phyloP scores from a whole-genome alignment of 2,329 filamentous ascomycete species.

The Ceratocystis colombiana region DNA sequence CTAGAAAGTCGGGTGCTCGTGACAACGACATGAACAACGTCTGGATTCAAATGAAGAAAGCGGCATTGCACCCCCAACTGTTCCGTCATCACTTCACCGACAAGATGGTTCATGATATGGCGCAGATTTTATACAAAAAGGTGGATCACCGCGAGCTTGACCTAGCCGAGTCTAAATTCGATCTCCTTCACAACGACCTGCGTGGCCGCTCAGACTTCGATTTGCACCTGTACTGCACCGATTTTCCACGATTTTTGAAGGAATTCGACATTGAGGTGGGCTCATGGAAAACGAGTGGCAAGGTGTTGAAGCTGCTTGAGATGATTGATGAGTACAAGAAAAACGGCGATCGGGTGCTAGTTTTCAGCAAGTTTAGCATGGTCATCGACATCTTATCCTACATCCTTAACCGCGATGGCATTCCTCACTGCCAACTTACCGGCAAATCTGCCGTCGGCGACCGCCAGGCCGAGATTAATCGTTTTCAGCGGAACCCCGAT shows the following conservation, averaged over 20 bases:
- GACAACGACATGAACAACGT: conserved; percentile 55
- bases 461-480: conserved; percentile 78
- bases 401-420: conserved; percentile 61
- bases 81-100: conserved; percentile 75
- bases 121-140: conserved; percentile 62
- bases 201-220: conserved; percentile 53
- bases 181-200: conserved; percentile 47
- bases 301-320: conserved; percentile 69
- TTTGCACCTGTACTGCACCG: conserved; percentile 55
- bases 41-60: conserved; percentile 85
- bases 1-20: conserved; percentile 40
- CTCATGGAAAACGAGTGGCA: conserved; percentile 59
- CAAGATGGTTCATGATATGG: conserved; percentile 64
- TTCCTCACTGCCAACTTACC: conserved; percentile 77
- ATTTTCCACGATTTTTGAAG: conserved; percentile 44
- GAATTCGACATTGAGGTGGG: conserved; percentile 45
- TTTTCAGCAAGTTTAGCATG: conserved; percentile 90
- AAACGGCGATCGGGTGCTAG: conserved; percentile 75
- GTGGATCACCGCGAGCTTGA: conserved; percentile 47
- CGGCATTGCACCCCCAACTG: conserved; percentile 81
- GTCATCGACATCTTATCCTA: conserved; percentile 83
- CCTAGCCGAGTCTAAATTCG: conserved; percentile 42
- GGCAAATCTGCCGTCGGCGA: conserved; percentile 72
- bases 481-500: conserved; percentile 62
- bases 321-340: conserved; percentile 62